These are phyloP conservation scores for Arabidopsis suecica DNA, from an alignment of 345 rosid genomes.

Conservation along the genomic window DNA sequence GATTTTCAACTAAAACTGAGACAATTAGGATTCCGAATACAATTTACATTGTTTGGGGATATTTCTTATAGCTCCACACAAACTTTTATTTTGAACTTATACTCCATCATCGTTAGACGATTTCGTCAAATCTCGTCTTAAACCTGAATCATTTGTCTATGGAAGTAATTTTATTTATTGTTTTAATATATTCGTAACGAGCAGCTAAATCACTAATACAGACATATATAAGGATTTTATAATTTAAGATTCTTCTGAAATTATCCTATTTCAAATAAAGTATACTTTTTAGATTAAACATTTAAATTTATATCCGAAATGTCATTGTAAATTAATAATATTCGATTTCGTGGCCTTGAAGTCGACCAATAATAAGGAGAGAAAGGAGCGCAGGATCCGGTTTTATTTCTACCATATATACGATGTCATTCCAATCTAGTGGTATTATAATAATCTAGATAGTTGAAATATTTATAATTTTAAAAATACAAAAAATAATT, in stretches of 20 bases:
- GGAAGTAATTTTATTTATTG: too few species aligned
- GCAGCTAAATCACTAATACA: too few species aligned
- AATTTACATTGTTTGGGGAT: too few species aligned
- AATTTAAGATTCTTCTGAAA: not conserved
- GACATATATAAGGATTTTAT: not conserved
- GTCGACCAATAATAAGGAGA: not conserved
- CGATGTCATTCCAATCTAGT: not conserved
- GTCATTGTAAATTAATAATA: too few species aligned
- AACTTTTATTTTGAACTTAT: too few species aligned
- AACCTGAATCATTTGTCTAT: too few species aligned
- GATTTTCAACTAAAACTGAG: too few species aligned
- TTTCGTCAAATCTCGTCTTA: too few species aligned
- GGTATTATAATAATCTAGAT: slow-evolving; percentile 24
- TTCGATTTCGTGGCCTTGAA: not conserved
- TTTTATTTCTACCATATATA: slow-evolving; percentile 10
- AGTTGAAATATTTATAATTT: slow-evolving; percentile 16
- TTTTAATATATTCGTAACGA: too few species aligned
- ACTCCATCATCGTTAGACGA: too few species aligned
- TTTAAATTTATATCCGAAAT: not conserved
- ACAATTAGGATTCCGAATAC: not conserved
- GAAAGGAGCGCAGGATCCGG: not conserved
- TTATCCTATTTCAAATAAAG: not conserved
- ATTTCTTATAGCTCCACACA: not conserved
- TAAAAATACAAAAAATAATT: not conserved
- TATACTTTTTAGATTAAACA: not conserved